A percentile compares a stretch with the other conserved stretches of the same genome.
These are phyloP conservation scores for Podospora pseudopauciseta DNA, from an alignment of 495 filamentous ascomycete genomes.

Conservation along the genomic window DNA sequence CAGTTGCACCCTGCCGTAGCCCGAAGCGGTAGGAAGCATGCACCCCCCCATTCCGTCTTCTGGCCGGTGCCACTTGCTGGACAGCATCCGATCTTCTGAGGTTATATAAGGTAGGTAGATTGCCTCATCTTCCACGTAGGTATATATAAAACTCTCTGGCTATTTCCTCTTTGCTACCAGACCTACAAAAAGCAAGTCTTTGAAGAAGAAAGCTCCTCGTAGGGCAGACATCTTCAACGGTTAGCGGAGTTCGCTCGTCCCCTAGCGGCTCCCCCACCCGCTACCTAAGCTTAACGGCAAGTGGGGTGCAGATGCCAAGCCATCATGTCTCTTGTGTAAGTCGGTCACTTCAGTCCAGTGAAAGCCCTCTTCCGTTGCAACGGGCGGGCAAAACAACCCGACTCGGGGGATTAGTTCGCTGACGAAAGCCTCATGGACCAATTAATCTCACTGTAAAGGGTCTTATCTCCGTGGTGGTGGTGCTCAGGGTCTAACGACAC, in stretches of 20 bases:
- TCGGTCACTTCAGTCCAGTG: not conserved
- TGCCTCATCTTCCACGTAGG: not conserved
- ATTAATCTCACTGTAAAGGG: not conserved
- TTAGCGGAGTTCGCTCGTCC: not conserved
- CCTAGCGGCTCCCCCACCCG: not conserved
- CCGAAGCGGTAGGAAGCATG: conserved; percentile 1
- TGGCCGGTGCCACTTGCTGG: not conserved
- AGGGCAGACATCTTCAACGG: not conserved
- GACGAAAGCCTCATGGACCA: not conserved
- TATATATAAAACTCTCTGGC: not conserved
- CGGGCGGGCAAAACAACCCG: not conserved
- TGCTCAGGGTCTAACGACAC: not conserved
- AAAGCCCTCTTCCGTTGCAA: not conserved
- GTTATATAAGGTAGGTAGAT: not conserved
- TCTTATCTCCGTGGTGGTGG: not conserved
- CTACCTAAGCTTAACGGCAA: not conserved
- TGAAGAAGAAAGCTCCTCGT: not conserved
- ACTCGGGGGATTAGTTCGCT: not conserved
- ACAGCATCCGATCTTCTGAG: not conserved
- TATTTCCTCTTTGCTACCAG: not conserved
- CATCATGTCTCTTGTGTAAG: not conserved
- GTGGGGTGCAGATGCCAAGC: not conserved
- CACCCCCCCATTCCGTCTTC: not conserved
- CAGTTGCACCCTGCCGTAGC: not conserved
- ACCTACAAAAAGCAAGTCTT: not conserved